Evolutionary conservation across 345 rosid genomes (phyloP), one percentile per base, ranked within the genome.

Genomic region (Salix purpurea): DNA sequence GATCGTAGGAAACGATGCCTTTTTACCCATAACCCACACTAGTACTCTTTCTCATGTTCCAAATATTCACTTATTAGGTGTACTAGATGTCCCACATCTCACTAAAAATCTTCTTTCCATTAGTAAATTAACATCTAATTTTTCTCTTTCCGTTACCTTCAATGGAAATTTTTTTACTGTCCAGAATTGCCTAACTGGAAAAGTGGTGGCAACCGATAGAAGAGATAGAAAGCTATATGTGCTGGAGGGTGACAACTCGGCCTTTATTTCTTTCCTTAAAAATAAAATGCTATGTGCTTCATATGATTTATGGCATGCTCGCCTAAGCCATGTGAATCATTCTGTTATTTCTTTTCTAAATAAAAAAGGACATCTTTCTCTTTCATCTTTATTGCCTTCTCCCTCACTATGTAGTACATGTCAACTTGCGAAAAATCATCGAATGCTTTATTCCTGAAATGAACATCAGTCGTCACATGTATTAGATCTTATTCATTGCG

Each of bases 291-390:
- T 61, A 4, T 50, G 40, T 58, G 69, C 68, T 61, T 73, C 56
- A 5, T 73, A 58, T 73, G 68, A 73, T 56, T 73, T 73, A 73
- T 73, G 52, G 67, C 76, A 73, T 73, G 28, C 76, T 30, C 48
- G 21, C 67, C 76, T 73, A 58, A 18, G 50, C 37, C 76, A 60
- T 73, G 67, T 60, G 36, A 37, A 56, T 16, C 67, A 56, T 73
- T 56, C 1, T 39, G 54, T 69, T 69, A 8, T 39, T 40, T 30
- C 36, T 65, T 65, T 65, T 19, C n/a, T 30, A 65, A 65, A 21
- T 8, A 71, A 50, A 54, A 71, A 15, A 52, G 60, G 69, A 37
- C 58, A 60, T 1, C 37, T 73, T 39, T 60, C 62, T 60, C 69
- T 73, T 37, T 40, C 76, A 3, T 73, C 76, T 65, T 48, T 61